Evolutionary conservation across 139 green algal genomes (phyloP).

Genomic region (Zygnema cylindricum): DNA sequence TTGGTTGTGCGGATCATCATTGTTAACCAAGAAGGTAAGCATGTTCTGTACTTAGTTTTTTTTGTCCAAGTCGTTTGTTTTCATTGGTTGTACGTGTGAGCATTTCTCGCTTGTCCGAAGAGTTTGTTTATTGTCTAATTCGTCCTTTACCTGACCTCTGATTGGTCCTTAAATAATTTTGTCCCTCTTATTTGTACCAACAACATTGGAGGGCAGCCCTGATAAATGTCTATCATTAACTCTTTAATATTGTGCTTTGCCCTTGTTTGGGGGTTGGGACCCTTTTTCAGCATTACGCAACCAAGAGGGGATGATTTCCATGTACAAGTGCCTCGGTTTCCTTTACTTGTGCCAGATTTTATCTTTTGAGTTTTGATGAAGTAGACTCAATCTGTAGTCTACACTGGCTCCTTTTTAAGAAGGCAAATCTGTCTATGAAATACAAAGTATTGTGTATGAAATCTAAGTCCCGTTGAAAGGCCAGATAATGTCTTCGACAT

Average conservation of each 20-base stretch:
- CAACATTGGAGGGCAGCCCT: not conserved
- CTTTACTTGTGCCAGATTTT: constrained; percentile 10
- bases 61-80: too few relatives aligned
- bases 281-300: not conserved
- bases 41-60: too few relatives aligned
- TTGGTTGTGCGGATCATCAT: too few relatives aligned
- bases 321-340: constrained; percentile 18
- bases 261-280: not conserved
- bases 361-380: constrained; percentile 13
- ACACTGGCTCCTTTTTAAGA: too few relatives aligned
- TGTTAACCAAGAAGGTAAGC: too few relatives aligned
- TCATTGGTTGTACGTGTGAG: too few relatives aligned
- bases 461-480: too few relatives aligned
- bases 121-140: not conserved
- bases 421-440: too few relatives aligned
- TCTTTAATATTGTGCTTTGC: not conserved
- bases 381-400: too few relatives aligned
- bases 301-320: constrained; percentile 20
- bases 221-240: too few relatives aligned
- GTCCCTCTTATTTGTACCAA: not conserved
- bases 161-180: not conserved
- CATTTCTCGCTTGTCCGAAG: not conserved
- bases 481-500: too few relatives aligned
- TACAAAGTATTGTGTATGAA: too few relatives aligned
- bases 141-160: not conserved